Conservation (phyloP, 108 stramenopile genomes). For the Pseudonitzschia pungens region DNA sequence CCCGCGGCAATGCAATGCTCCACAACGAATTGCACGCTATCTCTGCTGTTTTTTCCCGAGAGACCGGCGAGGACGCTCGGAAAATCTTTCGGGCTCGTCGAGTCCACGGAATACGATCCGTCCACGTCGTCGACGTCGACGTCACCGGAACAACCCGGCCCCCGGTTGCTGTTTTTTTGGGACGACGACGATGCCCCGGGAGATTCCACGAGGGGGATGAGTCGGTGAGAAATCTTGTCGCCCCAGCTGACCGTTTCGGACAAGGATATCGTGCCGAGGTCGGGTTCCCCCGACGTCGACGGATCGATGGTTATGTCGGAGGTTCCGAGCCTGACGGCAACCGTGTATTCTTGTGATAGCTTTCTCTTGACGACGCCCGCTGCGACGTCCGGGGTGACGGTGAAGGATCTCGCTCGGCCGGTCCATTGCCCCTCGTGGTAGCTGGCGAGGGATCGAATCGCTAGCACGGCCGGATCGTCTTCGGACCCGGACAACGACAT, state of each 20-base stretch:
- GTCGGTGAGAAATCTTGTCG: slow-evolving; percentile 17
- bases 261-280: slow-evolving; percentile 20
- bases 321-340: slow-evolving; percentile 49
- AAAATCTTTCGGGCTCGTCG: slow-evolving; percentile 23
- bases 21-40: slow-evolving; percentile 41
- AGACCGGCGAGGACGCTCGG: slow-evolving; percentile 35
- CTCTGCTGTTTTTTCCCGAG: slow-evolving; percentile 14
- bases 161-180: slow-evolving; percentile 9
- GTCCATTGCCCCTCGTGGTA: slow-evolving; percentile 61
- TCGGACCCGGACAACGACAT: background rate
- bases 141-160: slow-evolving; percentile 43
- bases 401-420: slow-evolving; percentile 59
- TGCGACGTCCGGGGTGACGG: slow-evolving; percentile 63
- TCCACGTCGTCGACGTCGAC: slow-evolving; percentile 81
- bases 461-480: slow-evolving; percentile 38
- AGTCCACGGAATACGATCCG: slow-evolving; percentile 55
- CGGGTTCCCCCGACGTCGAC: slow-evolving; percentile 3
- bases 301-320: slow-evolving; percentile 16
- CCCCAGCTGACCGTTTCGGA: slow-evolving; percentile 50
- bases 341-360: slow-evolving; percentile 48
- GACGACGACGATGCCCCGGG: slow-evolving; percentile 5
- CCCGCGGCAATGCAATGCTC: slow-evolving; percentile 74
- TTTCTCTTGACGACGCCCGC: slow-evolving; percentile 63
- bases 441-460: slow-evolving; percentile 38
- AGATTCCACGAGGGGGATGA: background rate